A percentile compares a stretch with the other conserved stretches of the same genome.
These are phyloP conservation scores for Alternaria sp. DNA, from an alignment of 2,329 filamentous ascomycete genomes.

Conservation along the genomic window DNA sequence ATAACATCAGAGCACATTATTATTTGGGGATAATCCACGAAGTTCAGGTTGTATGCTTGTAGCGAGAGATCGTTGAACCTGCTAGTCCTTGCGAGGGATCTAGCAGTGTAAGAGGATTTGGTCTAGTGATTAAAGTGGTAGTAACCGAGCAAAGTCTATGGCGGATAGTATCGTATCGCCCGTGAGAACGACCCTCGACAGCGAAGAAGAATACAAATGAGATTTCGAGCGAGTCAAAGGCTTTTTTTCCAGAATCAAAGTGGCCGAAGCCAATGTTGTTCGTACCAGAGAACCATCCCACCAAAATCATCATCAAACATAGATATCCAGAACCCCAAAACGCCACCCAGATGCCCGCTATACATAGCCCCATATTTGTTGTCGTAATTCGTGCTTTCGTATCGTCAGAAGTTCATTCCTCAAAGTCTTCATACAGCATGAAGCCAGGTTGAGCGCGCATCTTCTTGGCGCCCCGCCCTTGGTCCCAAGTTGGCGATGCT, in stretches of 20 bases:
- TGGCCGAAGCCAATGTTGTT: slow-evolving; percentile 2
- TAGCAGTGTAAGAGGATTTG: slow-evolving; percentile 8
- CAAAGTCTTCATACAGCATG: slow-evolving; percentile 25
- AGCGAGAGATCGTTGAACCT: background rate
- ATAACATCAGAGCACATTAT: background rate
- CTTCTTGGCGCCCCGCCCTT: slow-evolving; percentile 30
- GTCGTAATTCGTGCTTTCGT: slow-evolving; percentile 27
- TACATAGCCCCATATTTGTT: slow-evolving; percentile 10
- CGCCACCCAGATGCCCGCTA: slow-evolving; percentile 22
- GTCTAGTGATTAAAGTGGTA: slow-evolving; percentile 29
- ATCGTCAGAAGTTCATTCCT: slow-evolving; percentile 16
- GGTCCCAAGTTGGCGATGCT: slow-evolving; percentile 39
- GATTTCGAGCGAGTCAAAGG: background rate
- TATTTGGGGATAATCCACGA: background rate
- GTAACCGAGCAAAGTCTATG: slow-evolving; percentile 15
- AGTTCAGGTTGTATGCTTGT: background rate
- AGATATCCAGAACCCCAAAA: slow-evolving; percentile 10
- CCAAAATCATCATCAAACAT: background rate
- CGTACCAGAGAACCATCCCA: background rate
- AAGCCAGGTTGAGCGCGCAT: slow-evolving; percentile 26
- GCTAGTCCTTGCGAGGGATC: slow-evolving; percentile 15
- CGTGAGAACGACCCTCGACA: background rate
- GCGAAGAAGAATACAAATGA: background rate
- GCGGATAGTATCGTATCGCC: background rate
- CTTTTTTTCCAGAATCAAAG: slow-evolving; percentile 6